Evolutionary conservation across 345 rosid genomes (phyloP).

Genomic region (Euphorbia tirucalli): DNA sequence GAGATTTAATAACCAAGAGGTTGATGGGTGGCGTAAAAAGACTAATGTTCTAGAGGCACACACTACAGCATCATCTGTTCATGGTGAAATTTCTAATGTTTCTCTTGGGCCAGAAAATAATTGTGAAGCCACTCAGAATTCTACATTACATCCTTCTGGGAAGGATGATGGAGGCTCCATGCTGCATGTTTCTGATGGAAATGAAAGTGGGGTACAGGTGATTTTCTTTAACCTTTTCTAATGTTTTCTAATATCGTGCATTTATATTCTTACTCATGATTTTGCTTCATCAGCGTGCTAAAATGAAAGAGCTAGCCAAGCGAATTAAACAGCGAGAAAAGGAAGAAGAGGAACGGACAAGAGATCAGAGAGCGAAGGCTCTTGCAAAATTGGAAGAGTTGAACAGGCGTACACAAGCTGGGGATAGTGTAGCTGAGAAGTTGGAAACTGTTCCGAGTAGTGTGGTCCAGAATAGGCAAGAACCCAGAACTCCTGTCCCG

Average conservation of each 20-base stretch:
- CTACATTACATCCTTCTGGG: slow-evolving; percentile 28
- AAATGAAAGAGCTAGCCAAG: slow-evolving; percentile 68
- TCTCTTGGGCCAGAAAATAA: slow-evolving; percentile 32
- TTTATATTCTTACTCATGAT: not conserved
- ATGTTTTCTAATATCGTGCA: not conserved
- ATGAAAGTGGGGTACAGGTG: slow-evolving; percentile 58
- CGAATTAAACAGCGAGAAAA: slow-evolving; percentile 62
- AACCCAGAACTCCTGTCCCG: slow-evolving; percentile 29
- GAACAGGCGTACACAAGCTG: slow-evolving; percentile 62
- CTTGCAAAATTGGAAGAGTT: slow-evolving; percentile 76
- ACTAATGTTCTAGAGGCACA: slow-evolving; percentile 36
- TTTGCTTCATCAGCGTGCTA: slow-evolving; percentile 52
- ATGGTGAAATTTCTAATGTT: slow-evolving; percentile 42
- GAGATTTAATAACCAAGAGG: slow-evolving; percentile 50
- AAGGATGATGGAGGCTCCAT: slow-evolving; percentile 44
- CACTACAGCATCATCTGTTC: slow-evolving; percentile 25
- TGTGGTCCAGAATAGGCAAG: slow-evolving; percentile 37
- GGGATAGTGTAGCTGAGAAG: slow-evolving; percentile 44
- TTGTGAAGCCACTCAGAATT: slow-evolving; percentile 37
- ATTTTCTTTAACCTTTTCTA: slow-evolving; percentile 8
- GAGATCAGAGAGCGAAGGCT: slow-evolving; percentile 90
- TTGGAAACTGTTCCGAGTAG: slow-evolving; percentile 35
- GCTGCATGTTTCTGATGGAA: slow-evolving; percentile 38
- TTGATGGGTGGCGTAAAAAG: slow-evolving; percentile 57
- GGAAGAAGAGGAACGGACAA: slow-evolving; percentile 89